Base-by-base conservation (phyloP, 2,329 filamentous ascomycete genomes). In the Epichloe amarillans region DNA sequence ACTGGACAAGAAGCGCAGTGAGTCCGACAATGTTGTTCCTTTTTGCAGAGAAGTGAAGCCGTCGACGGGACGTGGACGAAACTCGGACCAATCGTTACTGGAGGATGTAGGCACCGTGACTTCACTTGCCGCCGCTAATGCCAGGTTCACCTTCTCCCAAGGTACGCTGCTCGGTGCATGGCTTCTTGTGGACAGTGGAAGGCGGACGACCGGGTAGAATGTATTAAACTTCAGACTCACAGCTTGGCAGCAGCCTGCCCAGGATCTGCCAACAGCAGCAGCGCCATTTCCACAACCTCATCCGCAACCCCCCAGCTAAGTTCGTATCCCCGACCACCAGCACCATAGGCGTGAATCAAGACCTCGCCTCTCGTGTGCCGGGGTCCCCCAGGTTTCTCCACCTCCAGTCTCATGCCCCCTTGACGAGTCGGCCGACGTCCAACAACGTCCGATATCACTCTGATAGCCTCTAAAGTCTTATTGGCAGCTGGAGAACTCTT, bases 301-400 rank as follows among this genome's bases (percentile, higher is more conserved):
- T 72, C 69, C 1, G 76, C 77, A 7, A 80, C 70, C 77, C 78
- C 74, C 74, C 76, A 78, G 37, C 77, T 79, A 19, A 80, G 58
- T 63, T 82, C 78, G 55, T 72, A 81, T 0, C 79, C 79, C 30
- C 78, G 67, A 4, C 78, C 78, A 6, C 76, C 79, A 33, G 76
- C 70, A 4, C 78, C 79, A 58, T 82, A 82, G 0, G 76, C 77
- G 62, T 81, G 77, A 5, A 80, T 49, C 0, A 64, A 57, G 4
- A 14, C 19, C 19, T 21, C 3, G 14, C 35, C 42, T n/a, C 21
- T 40, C 11, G 12, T 10, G 11, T 36, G 23, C 7, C 8, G 21
- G 6, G 15, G 17, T 0, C 17, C 7, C 2, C n/a, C 6, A 21
- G 42, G 49, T 7, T 61, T 59, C 59, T 80, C 76, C n/a, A 64